These are phyloP conservation scores for Kernera saxatilis DNA, from an alignment of 345 rosid species.

Conservation along the genomic window DNA sequence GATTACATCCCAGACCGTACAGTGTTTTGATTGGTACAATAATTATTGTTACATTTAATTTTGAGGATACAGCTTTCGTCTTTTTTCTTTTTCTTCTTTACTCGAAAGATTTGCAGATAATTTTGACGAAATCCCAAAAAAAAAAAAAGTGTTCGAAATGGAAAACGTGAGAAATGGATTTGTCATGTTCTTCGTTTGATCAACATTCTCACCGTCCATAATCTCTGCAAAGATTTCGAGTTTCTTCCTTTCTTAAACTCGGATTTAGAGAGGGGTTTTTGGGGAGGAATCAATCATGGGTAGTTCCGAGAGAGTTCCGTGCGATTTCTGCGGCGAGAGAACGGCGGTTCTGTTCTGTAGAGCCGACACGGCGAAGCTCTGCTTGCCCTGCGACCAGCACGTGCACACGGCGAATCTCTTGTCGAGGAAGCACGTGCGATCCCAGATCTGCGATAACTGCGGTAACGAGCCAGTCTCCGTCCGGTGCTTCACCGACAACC, in stretches of 20 bases:
- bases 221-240: background rate
- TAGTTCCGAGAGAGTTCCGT: conserved; percentile 35
- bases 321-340: conserved; percentile 75
- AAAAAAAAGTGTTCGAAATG: background rate
- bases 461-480: conserved; percentile 56
- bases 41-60: background rate
- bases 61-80: background rate
- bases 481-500: conserved; percentile 55
- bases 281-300: conserved; percentile 31
- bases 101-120: conserved; percentile 13
- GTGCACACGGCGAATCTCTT: conserved; percentile 87
- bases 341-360: conserved; percentile 74
- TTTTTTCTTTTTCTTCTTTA: background rate
- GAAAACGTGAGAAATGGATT: conserved; percentile 5
- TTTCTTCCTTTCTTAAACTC: background rate
- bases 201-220: background rate
- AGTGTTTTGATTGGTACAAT: background rate
- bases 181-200: conserved; percentile 1
- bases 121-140: background rate
- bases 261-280: background rate
- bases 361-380: conserved; percentile 86
- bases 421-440: conserved; percentile 73
- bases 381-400: conserved; percentile 80
- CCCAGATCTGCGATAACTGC: conserved; percentile 92
- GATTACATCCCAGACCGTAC: background rate